Base-by-base conservation (phyloP, 352 stramenopile genomes). In the Phytophthora rubi region DNA sequence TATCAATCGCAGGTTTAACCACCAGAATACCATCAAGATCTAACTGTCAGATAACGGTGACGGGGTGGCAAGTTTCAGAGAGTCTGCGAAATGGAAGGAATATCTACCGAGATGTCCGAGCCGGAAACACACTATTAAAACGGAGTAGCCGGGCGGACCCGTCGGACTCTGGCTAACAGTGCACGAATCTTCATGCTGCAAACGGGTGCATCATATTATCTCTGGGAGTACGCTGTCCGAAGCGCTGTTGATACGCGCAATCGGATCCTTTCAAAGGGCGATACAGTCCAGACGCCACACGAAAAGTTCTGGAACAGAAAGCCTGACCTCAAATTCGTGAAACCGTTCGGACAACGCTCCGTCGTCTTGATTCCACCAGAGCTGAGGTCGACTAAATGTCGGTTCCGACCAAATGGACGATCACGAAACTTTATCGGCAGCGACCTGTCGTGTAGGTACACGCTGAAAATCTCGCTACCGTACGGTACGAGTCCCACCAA, bases 281-380 rank as follows among this genome's bases (percentile, higher is more conserved):
- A 60, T 9, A 1, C 4, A 33, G 35, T 1, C 0, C 26, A 37
- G n/a, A 63, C 53, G 4, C 47, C 53, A 4, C 45, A 47, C 3
- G 54, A 70, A 49, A 63, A 49, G 3, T 64, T 59, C 47, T 59
- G 63, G 63, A 51, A 56, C 7, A 15, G 57, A 9, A 58, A 49
- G 33, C 52, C 65, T 2, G 65, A 71, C 10, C 6, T 71, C 0
- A 62, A 71, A n/a, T 15, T 32, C 1, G 39, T 67, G 0, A 48
- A 59, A 6, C 45, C 45, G 6, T 69, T 69, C 21, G 53, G 53
- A 1, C 53, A 63, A 53, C 9, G 23, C 0, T 67, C 57, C n/a
- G 65, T 71, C 0, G 57, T 71, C 0, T 48, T 59, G 7, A 44
- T 57, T 23, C 3, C n/a, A 0, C 35, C 62, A 1, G 32, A 35